Percentiles rank a stretch among this genome's conserved stretches.
These are phyloP conservation scores for Delphinella strobiligena DNA, from an alignment of 2,329 filamentous ascomycete genomes.

Conservation along the genomic window DNA sequence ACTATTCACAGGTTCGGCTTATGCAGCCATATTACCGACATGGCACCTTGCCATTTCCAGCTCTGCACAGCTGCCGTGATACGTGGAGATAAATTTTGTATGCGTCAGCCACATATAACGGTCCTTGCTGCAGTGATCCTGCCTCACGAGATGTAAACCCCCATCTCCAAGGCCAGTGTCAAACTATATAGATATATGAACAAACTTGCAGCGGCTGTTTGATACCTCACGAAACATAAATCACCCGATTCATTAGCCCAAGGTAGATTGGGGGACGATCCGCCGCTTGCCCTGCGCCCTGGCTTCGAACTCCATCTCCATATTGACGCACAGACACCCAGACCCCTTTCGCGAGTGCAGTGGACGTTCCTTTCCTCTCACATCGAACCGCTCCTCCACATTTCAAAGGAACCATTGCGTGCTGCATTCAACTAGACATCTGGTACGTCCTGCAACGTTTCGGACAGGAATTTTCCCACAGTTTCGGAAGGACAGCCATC, in stretches of 20 bases:
- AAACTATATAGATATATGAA: not conserved
- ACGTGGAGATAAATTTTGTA: not conserved
- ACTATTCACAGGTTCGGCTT: not conserved
- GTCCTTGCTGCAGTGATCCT: too few relatives aligned
- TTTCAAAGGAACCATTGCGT: not conserved
- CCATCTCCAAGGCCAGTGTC: too few relatives aligned
- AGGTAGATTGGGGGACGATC: not conserved
- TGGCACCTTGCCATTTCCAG: not conserved
- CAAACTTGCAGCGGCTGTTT: not conserved
- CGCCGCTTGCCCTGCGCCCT: not conserved
- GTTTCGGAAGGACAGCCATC: too few relatives aligned
- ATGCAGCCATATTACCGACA: not conserved
- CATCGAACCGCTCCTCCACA: not conserved
- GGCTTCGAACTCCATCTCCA: not conserved
- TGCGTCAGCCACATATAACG: not conserved
- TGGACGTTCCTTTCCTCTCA: not conserved
- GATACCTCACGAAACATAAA: too few relatives aligned
- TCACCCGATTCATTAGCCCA: not conserved
- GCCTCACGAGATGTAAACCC: too few relatives aligned
- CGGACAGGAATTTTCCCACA: too few relatives aligned
- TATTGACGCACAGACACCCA: not conserved
- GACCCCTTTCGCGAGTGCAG: not conserved
- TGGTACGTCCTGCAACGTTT: too few relatives aligned
- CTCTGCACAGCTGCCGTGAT: not conserved
- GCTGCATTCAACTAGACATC: too few relatives aligned